Evolutionary conservation across 2,329 filamentous ascomycete species (phyloP), one percentile per base, ranked within the genome.

Genomic region (Elsinoe fawcettii): DNA sequence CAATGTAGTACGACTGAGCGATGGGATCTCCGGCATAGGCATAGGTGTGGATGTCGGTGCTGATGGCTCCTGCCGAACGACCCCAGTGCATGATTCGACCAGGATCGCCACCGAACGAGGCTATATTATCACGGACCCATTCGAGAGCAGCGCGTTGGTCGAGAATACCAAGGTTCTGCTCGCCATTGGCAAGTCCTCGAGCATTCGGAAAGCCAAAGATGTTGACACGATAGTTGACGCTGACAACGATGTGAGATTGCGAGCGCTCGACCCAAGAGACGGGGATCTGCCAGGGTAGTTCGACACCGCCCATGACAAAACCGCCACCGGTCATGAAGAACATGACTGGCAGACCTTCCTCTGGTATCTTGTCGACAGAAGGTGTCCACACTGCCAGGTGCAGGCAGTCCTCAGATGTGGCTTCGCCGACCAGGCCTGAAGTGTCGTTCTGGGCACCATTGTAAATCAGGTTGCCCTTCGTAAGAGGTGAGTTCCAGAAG

Each of bases 91-190:
- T 60, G 39, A 68, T 65, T 9, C 54, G 53, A 1, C 71, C 18
- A 5, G 36, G 36, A 30, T 30, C 27, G 27, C 27, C 27, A 30
- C 27, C 27, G 27, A 30, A 30, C 9, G 27, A 30, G 27, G 36
- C 36, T 14, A 81, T 76, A 63, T 81, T 80, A 43, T 74, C 69
- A 2, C 69, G 69, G 0, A 78, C 66, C 79, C 79, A 82, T 65
- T 80, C 74, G 0, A 81, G 63, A 0, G 76, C 78, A 12, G 74
- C 62, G 1, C 80, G 73, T 62, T 83, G 80, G 62, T 84, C 80
- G 4, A 75, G 70, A 5, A 82, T 65, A 1, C 78, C 80, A 1
- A 78, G 63, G 58, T 82, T 82, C 46, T 72, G 67, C 57, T 61
- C 44, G 27, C 27, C 27, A 9, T 30, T 60, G 55, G 22, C 18